phyloP scores from a whole-genome alignment of 768 basidiomycete genomes.

The Boletus fagicola region DNA sequence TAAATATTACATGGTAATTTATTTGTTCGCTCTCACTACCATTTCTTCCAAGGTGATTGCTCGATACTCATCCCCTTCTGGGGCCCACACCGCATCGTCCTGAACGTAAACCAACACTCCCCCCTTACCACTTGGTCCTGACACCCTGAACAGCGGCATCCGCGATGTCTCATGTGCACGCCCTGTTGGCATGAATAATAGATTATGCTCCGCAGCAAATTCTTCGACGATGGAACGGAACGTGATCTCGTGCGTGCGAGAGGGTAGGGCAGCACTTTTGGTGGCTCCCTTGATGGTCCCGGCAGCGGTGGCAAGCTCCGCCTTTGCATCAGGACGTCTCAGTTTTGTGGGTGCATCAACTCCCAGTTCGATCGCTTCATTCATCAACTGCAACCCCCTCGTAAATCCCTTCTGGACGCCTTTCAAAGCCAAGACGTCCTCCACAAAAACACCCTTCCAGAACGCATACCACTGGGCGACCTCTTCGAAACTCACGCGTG shows the following conservation, averaged over 20 bases:
- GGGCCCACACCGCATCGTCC: conserved; percentile 93
- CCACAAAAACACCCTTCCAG: conserved; percentile 82
- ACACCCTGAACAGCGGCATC: conserved; percentile 87
- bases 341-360: conserved; percentile 68
- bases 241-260: conserved; percentile 77
- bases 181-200: conserved; percentile 88
- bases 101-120: conserved; percentile 86
- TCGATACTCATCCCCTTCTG: conserved; percentile 60
- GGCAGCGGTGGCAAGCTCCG: conserved; percentile 40
- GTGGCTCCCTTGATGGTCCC: conserved; percentile 31
- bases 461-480: conserved; percentile 91
- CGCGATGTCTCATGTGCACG: conserved; percentile 80
- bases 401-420: conserved; percentile 81
- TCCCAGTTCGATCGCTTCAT: conserved; percentile 87
- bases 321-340: conserved; percentile 62
- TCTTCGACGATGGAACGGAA: conserved; percentile 95
- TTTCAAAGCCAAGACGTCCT: conserved; percentile 59
- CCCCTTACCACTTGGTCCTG: conserved; percentile 78
- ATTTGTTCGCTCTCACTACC: conserved; percentile 60
- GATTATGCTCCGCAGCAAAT: conserved; percentile 76
- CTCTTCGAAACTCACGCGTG: conserved; percentile 83
- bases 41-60: conserved; percentile 88
- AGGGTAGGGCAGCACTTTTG: conserved; percentile 39
- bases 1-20: conserved; percentile 4
- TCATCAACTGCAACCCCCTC: conserved; percentile 89